Percentiles rank a stretch among this genome's conserved stretches.
Conservation (phyloP, 2,329 filamentous ascomycete species). For the Penicillium brasilianum region DNA sequence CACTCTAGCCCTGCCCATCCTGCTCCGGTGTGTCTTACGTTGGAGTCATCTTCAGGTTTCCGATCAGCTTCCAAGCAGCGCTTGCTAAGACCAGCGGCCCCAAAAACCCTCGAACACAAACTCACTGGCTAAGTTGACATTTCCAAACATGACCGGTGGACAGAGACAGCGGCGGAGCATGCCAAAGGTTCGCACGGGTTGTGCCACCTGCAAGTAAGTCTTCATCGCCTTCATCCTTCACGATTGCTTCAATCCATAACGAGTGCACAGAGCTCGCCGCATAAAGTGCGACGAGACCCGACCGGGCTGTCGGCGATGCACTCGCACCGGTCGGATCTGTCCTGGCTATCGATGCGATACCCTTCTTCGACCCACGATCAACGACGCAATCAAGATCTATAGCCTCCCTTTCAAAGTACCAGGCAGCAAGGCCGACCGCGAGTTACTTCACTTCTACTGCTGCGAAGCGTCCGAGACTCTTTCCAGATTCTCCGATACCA, state of each 20-base stretch:
- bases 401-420: neutral
- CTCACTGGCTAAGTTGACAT: neutral
- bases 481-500: neutral
- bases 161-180: neutral
- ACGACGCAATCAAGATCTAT: neutral
- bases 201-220: neutral
- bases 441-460: slow-evolving; percentile 4
- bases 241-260: neutral
- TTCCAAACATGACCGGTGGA: neutral
- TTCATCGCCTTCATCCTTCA: neutral
- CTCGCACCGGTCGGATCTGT: neutral
- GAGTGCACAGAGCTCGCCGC: neutral
- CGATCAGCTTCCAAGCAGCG: neutral
- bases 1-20: neutral
- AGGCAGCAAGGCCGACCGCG: neutral
- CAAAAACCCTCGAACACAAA: too few species aligned
- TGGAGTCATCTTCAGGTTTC: neutral
- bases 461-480: neutral
- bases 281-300: slow-evolving; percentile 1
- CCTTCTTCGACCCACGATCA: neutral
- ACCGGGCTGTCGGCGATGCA: neutral
- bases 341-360: neutral
- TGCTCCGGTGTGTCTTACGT: neutral
- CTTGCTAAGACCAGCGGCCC: too few species aligned
- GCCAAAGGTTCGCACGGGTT: neutral